phyloP scores from a whole-genome alignment of 192 early-diverging fungal species.

The Dissophora globulifera region DNA sequence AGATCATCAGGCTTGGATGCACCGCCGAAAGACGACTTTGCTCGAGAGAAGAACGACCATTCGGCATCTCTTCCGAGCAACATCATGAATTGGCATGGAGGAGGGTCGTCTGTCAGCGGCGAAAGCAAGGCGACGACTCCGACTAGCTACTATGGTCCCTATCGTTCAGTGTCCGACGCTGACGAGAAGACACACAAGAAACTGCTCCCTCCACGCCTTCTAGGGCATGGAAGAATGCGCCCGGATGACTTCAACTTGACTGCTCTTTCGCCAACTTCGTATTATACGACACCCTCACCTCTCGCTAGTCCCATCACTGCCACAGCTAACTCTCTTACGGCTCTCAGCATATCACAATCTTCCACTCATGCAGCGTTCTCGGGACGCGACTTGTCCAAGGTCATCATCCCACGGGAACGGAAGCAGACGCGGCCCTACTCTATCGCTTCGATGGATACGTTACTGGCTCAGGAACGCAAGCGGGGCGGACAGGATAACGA shows the following conservation, averaged over 20 bases:
- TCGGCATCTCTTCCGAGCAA: neutral
- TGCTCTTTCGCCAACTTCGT: neutral
- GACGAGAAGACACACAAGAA: neutral
- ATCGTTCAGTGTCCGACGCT: neutral
- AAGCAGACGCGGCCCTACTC: conserved; percentile 24
- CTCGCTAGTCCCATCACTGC: conserved; percentile 41
- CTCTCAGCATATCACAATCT: conserved; percentile 32
- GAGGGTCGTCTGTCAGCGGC: neutral
- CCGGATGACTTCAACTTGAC: neutral
- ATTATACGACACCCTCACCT: conserved; percentile 22
- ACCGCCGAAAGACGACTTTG: neutral
- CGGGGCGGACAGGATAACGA: neutral
- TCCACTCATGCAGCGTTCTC: conserved; percentile 1
- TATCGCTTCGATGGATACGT: conserved; percentile 18
- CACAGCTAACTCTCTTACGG: conserved; percentile 32
- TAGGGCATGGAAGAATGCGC: conserved; percentile 7
- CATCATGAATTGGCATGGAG: neutral
- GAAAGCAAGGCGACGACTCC: neutral
- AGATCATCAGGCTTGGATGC: neutral
- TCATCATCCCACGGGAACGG: conserved; percentile 31
- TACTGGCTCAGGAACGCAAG: conserved; percentile 9
- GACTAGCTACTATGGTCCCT: neutral
- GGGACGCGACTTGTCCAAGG: conserved; percentile 22
- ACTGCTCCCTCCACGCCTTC: conserved; percentile 18
- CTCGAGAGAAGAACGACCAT: neutral